Base-by-base conservation (phyloP, 1,139 yeast species). In the Pichia sp. region DNA sequence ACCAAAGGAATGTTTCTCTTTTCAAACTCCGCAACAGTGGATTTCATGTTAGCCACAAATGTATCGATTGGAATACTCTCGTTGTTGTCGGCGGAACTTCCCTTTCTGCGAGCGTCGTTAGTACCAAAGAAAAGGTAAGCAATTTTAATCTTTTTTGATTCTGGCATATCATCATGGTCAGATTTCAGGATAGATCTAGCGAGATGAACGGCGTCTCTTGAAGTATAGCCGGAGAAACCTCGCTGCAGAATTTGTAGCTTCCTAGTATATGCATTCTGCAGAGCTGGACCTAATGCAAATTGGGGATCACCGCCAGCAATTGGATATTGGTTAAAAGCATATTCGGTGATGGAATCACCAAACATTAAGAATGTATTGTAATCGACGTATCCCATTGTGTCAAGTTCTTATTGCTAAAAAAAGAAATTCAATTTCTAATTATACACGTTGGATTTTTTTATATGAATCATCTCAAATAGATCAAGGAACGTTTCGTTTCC, bases 261-360 rank as follows among this genome's bases (percentile, higher is more conserved):
- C 44, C 87, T 64, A 1, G 68, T 58, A 55, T 81, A 81, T 9
- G 55, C 62, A 43, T 70, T 59, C 35, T 69, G 68, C 16, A 82
- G 55, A 0, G 73, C 79, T 0, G 82, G 70, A 3, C 80, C 83
- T 10, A 76, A 62, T 0, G 71, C 63, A 58, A 74, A 79, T 6
- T 71, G 71, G 5, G 45, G 7, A 5, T 31, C 34, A 5, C 23
- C 31, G 7, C 34, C 32, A 2, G 38, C 38, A 5, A 45, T 43
- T 4, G 58, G 58, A 16, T 43, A 48, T 38, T 60, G 69, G 38
- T 64, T 62, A 56, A 61, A 74, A 32, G 77, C 62, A 50, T 60
- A 73, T 55, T 81, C 78, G 1, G 86, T 81, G 50, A 81, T 75
- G 3, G 87, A 81, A 60, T 81, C 88, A 1, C 90, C 88, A 59